Conservation (phyloP, 225 moss, liverwort and hornwort species). For the Ulota crispa region DNA sequence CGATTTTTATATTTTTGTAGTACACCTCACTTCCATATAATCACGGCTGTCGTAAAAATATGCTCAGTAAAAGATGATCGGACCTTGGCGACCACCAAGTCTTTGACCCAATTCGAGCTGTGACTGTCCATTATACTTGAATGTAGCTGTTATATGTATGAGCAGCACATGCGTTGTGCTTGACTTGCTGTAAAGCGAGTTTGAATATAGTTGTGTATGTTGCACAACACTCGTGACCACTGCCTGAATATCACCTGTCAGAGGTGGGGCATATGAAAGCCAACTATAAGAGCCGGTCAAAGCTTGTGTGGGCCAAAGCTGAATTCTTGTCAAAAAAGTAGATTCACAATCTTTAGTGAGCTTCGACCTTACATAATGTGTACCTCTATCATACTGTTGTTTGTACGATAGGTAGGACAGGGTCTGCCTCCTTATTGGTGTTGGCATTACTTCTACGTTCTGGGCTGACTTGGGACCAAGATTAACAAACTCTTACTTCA, state of each 20-base stretch:
- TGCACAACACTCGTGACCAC: conserved; percentile 27
- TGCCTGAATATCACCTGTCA: conserved; percentile 25
- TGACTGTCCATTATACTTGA: background rate
- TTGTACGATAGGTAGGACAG: no score
- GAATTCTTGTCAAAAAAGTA: background rate
- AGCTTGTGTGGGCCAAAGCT: background rate
- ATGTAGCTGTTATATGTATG: background rate
- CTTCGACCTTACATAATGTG: no score
- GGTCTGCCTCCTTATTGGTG: no score
- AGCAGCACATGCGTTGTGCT: background rate
- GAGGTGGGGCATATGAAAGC: conserved; percentile 22
- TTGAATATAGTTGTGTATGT: background rate
- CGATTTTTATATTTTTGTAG: no score
- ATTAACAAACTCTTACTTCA: no score
- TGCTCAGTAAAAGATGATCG: no score
- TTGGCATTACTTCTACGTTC: no score
- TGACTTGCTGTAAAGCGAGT: background rate
- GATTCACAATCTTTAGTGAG: background rate
- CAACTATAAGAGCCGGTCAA: conserved; percentile 24
- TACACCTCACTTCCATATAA: no score
- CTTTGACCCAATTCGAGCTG: background rate
- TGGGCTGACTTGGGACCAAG: no score
- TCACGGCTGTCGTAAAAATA: no score
- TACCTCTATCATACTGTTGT: no score
- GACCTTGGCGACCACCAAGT: background rate